phyloP scores from a whole-genome alignment of 306 rosid genomes.

The Cercis canadensis region DNA sequence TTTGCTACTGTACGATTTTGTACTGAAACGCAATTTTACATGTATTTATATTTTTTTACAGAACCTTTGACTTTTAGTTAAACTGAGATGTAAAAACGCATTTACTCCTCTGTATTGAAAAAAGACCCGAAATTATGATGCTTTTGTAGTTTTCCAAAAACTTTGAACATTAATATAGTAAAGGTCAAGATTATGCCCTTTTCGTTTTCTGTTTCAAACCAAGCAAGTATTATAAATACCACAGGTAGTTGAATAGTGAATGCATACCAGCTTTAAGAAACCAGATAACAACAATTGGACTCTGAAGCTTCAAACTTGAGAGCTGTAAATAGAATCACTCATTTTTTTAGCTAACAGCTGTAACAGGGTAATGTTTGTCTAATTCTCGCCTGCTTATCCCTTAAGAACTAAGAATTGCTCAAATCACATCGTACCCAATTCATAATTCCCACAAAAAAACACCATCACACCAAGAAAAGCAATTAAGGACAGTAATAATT shows the following conservation, averaged over 20 bases:
- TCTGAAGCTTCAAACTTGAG: neutral
- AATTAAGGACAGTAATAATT: neutral
- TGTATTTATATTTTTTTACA: no score
- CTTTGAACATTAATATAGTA: neutral
- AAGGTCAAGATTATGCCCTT: neutral
- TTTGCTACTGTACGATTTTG: no score
- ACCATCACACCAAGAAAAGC: neutral
- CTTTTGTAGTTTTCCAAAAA: neutral
- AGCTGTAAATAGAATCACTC: neutral
- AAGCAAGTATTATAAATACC: neutral
- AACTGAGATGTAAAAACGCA: no score
- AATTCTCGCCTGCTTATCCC: neutral
- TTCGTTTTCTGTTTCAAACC: neutral
- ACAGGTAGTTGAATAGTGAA: conserved; percentile 30
- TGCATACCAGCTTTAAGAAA: conserved; percentile 24
- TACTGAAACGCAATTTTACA: no score
- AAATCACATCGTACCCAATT: conserved; percentile 1
- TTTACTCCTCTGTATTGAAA: no score
- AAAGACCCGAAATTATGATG: no score
- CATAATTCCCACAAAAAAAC: conserved; percentile 10
- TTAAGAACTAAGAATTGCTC: conserved; percentile 15
- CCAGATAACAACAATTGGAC: conserved; percentile 9
- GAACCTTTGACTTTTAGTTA: no score
- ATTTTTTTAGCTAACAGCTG: conserved; percentile 11
- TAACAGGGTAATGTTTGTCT: neutral